Conservation (phyloP, 1,284 basidiomycete species). For the Grifola frondosa region DNA sequence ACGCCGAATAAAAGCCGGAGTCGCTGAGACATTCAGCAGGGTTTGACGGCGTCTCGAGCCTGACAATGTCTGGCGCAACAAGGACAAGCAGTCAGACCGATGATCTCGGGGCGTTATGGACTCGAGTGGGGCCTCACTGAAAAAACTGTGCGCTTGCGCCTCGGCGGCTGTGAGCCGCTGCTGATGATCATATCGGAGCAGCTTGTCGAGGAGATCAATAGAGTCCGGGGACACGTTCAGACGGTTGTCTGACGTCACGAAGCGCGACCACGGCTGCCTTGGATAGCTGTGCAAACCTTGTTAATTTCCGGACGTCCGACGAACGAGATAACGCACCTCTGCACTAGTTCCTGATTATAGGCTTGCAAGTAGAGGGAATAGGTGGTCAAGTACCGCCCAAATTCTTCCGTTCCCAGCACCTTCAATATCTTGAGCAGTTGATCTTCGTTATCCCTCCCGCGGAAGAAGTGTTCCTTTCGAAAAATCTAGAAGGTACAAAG, state of each 20-base stretch:
- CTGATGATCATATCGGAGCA: conserved; percentile 83
- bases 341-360: conserved; percentile 65
- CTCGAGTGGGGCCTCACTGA: conserved; percentile 48
- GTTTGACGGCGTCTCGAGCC: conserved; percentile 49
- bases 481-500: conserved; percentile 56
- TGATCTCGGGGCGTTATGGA: too few relatives aligned
- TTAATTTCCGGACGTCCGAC: background rate
- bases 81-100: background rate
- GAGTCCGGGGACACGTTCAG: conserved; percentile 72
- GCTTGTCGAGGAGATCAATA: conserved; percentile 80
- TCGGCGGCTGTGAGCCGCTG: conserved; percentile 82
- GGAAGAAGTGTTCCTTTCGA: conserved; percentile 88
- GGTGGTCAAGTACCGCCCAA: conserved; percentile 70
- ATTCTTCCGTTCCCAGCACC: conserved; percentile 83
- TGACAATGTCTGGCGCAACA: conserved; percentile 43
- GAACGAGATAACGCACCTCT: conserved; percentile 40
- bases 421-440: conserved; percentile 87
- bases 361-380: conserved; percentile 79
- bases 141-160: conserved; percentile 76
- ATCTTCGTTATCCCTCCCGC: conserved; percentile 87
- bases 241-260: conserved; percentile 73
- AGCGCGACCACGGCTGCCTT: conserved; percentile 75
- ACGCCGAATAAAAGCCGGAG: conserved; percentile 58
- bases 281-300: conserved; percentile 49
- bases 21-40: conserved; percentile 55